Conservation (phyloP, 169 alveolate genomes). For the Cryptosporidium felis region DNA sequence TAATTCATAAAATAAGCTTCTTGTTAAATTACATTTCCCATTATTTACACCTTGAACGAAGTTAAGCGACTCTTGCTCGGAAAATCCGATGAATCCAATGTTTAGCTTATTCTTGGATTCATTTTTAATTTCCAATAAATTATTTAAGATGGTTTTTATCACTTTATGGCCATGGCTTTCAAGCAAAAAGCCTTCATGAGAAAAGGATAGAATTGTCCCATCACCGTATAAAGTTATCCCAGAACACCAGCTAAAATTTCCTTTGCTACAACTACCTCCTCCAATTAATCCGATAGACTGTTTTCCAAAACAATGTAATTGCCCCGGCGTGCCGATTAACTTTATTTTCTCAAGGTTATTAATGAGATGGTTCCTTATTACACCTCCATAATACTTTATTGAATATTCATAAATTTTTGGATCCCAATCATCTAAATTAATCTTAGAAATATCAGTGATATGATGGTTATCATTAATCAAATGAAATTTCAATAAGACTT, state of each 20-base stretch:
- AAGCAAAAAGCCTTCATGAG: constrained; percentile 51
- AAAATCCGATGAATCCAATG: constrained; percentile 41
- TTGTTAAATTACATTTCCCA: neutral
- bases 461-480: neutral
- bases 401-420: neutral
- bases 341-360: neutral
- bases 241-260: constrained; percentile 27
- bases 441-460: constrained; percentile 8
- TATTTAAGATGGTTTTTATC: neutral
- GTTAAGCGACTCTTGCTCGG: neutral
- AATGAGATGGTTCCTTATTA: neutral
- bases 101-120: neutral
- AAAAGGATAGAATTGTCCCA: constrained; percentile 30
- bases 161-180: neutral
- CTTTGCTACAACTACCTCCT: neutral
- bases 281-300: constrained; percentile 9
- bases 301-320: constrained; percentile 51
- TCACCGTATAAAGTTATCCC: constrained; percentile 37
- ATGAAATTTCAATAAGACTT: neutral
- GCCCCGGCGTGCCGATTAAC: constrained; percentile 64
- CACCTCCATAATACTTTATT: neutral
- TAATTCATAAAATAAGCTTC: neutral
- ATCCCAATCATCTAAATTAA: neutral
- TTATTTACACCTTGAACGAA: neutral
- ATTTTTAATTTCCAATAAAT: neutral